These are phyloP conservation scores for Penicillium sp. DNA, from an alignment of 2,329 filamentous ascomycete species.

Conservation along the genomic window DNA sequence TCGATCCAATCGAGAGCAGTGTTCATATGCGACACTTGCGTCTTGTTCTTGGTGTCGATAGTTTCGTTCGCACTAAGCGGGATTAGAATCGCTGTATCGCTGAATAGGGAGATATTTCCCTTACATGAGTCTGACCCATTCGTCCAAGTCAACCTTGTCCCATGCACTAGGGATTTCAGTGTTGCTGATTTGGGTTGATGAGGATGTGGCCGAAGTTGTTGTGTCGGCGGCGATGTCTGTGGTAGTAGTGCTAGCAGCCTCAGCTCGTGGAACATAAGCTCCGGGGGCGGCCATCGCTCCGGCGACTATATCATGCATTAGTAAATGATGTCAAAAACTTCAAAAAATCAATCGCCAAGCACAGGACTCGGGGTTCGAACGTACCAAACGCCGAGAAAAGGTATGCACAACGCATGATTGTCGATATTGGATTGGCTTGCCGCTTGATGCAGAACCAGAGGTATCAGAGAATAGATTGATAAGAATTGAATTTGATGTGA, in stretches of 20 bases:
- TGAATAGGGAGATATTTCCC: neutral
- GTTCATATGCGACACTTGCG: neutral
- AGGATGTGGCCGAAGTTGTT: neutral
- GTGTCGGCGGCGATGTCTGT: neutral
- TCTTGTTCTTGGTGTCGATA: neutral
- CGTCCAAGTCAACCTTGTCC: neutral
- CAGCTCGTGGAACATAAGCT: neutral
- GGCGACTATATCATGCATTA: neutral
- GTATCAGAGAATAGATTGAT: neutral
- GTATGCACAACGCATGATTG: neutral
- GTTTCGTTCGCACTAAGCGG: neutral
- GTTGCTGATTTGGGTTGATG: neutral
- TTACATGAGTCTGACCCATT: conserved; percentile 2
- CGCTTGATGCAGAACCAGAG: neutral
- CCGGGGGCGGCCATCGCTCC: neutral
- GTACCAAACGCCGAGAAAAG: neutral
- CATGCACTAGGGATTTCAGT: neutral
- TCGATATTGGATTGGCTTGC: neutral
- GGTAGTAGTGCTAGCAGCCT: neutral
- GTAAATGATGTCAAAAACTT: neutral
- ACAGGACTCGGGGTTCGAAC: neutral
- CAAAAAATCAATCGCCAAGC: neutral
- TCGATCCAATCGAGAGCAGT: neutral
- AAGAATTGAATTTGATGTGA: neutral
- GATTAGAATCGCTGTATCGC: neutral